Percentiles rank a stretch among this genome's conserved stretches.
phyloP scores from a whole-genome alignment of 768 basidiomycete genomes.

The Calvatia gigantea region DNA sequence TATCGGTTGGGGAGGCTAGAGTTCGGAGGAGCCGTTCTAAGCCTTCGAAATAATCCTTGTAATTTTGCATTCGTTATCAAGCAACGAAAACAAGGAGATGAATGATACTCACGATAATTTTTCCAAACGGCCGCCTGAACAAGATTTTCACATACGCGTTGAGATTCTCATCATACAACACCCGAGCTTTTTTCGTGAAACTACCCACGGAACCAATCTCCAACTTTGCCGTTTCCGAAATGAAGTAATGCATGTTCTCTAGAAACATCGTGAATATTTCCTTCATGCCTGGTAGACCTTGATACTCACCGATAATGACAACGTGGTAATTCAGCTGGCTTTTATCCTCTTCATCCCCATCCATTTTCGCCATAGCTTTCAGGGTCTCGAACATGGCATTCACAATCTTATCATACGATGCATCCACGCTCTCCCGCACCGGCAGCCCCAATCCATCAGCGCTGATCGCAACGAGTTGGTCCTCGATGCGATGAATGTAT shows the following conservation, averaged over 20 bases:
- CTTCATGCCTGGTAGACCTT: not conserved
- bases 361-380: conserved; percentile 95
- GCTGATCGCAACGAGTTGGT: conserved; percentile 61
- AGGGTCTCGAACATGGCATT: conserved; percentile 89
- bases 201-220: conserved; percentile 57
- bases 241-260: conserved; percentile 98
- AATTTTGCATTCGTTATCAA: not conserved
- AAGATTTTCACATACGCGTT: conserved; percentile 83
- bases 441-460: conserved; percentile 71
- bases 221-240: conserved; percentile 74
- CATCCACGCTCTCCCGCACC: conserved; percentile 73
- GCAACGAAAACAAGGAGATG: not conserved
- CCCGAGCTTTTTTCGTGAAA: conserved; percentile 72
- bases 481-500: conserved; percentile 81
- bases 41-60: conserved; percentile 94
- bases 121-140: conserved; percentile 80
- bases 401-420: conserved; percentile 85
- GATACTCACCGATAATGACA: conserved; percentile 79
- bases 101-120: conserved; percentile 70
- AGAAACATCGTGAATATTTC: conserved; percentile 2
- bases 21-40: conserved; percentile 80
- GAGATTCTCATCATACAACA: conserved; percentile 88
- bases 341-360: conserved; percentile 92
- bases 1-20: conserved; percentile 49
- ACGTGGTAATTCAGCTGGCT: conserved; percentile 96